Percentiles rank a stretch among this genome's conserved stretches.
Evolutionary conservation across 2,329 filamentous ascomycete species (phyloP).

Genomic region (Trichoderma sp.): DNA sequence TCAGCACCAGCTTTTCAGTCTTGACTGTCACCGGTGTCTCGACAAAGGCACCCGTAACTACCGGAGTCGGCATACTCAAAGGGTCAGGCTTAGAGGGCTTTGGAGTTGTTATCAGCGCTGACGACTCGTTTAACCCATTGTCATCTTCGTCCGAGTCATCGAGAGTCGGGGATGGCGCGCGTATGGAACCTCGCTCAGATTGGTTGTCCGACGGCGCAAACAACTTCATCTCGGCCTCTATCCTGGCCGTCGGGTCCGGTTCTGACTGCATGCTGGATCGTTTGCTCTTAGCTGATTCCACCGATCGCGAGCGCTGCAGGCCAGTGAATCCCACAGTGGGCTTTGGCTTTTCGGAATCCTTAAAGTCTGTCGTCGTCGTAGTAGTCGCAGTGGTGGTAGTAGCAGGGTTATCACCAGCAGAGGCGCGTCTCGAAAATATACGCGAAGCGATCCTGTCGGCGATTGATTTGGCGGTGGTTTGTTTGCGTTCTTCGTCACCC

Average conservation of each 20-base stretch:
- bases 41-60: conserved; percentile 54
- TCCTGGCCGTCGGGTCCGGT: conserved; percentile 53
- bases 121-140: conserved; percentile 30
- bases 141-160: conserved; percentile 34
- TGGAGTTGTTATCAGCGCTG: conserved; percentile 44
- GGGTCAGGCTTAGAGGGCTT: conserved; percentile 44
- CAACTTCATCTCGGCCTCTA: conserved; percentile 54
- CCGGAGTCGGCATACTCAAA: conserved; percentile 51
- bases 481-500: conserved; percentile 14
- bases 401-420: conserved; percentile 17
- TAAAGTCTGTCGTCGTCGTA: conserved; percentile 1
- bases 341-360: conserved; percentile 30
- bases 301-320: conserved; percentile 42
- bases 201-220: conserved; percentile 55
- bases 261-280: conserved; percentile 50
- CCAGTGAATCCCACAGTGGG: conserved; percentile 48
- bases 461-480: conserved; percentile 5
- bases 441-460: conserved; percentile 20
- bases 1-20: conserved; percentile 31
- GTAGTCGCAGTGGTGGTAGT: neutral
- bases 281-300: conserved; percentile 47
- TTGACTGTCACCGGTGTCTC: conserved; percentile 53
- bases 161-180: conserved; percentile 46
- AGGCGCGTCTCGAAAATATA: conserved; percentile 22
- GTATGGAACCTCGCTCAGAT: conserved; percentile 54